phyloP scores from a whole-genome alignment of 257 asterid genomes.

The Eustoma russellianum region DNA sequence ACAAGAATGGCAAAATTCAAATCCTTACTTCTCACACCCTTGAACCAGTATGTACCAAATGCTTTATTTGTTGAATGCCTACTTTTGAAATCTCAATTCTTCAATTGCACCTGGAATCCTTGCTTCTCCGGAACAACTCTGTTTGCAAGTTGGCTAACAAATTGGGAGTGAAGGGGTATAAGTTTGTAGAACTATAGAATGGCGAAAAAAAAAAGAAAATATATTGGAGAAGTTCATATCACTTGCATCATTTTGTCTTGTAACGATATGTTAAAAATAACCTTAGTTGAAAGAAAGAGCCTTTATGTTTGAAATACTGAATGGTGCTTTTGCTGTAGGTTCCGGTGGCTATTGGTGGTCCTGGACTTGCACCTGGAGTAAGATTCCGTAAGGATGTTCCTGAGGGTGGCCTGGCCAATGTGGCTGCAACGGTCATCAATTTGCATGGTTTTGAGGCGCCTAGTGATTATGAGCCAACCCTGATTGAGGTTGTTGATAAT shows the following conservation, averaged over 20 bases:
- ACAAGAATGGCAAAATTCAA: slow-evolving; percentile 79
- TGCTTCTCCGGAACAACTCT: no score
- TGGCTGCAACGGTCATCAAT: not conserved
- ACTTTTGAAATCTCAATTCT: not conserved
- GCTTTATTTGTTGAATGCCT: no score
- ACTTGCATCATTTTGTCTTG: no score
- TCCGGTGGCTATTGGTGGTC: not conserved
- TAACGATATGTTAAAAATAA: no score
- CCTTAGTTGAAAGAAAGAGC: no score
- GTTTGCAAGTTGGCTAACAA: no score
- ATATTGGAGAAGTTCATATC: no score
- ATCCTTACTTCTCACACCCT: slow-evolving; percentile 66
- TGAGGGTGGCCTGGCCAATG: not conserved
- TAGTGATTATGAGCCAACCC: slow-evolving; percentile 9
- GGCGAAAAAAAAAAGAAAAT: no score
- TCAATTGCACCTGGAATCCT: no score
- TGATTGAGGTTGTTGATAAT: slow-evolving; percentile 60
- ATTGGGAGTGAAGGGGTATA: no score
- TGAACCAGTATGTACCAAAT: slow-evolving; percentile 56
- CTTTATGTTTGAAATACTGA: no score
- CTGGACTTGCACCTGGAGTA: slow-evolving; percentile 1
- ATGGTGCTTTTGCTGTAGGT: not conserved
- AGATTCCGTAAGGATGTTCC: not conserved
- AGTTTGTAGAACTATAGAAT: no score
- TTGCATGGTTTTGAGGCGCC: slow-evolving; percentile 1